A percentile compares a stretch with the other conserved stretches of the same genome.
Evolutionary conservation across 1,284 basidiomycete species (phyloP).

Genomic region (Sparassis latifolia): DNA sequence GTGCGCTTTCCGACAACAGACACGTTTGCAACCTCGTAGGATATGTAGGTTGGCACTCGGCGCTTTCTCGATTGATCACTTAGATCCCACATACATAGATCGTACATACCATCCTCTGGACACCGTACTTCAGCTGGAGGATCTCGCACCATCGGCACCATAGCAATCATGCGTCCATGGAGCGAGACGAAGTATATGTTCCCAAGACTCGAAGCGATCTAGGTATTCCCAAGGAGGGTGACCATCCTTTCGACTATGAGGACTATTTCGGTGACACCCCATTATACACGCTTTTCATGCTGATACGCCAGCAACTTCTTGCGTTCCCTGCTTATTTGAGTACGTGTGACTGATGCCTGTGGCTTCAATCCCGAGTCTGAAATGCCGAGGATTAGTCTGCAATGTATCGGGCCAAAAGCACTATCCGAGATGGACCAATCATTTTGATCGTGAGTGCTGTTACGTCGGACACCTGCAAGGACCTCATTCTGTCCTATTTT

Average conservation of each 20-base stretch:
- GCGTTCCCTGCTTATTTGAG: slow-evolving; percentile 71
- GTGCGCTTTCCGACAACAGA: slow-evolving; percentile 22
- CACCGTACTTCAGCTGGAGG: slow-evolving; percentile 35
- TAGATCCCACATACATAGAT: slow-evolving; percentile 9
- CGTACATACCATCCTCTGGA: slow-evolving; percentile 28
- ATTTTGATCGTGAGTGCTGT: slow-evolving; percentile 43
- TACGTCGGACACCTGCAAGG: too few relatives aligned
- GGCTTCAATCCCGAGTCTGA: too few relatives aligned
- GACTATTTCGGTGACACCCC: slow-evolving; percentile 56
- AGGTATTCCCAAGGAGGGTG: slow-evolving; percentile 34
- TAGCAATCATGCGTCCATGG: slow-evolving; percentile 34
- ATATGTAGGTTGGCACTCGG: slow-evolving; percentile 10
- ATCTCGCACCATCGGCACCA: slow-evolving; percentile 35
- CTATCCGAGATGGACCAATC: slow-evolving; percentile 63
- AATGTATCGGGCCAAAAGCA: slow-evolving; percentile 61
- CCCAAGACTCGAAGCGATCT: slow-evolving; percentile 50
- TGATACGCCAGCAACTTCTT: slow-evolving; percentile 59
- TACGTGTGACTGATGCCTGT: slow-evolving; percentile 17
- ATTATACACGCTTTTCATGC: slow-evolving; percentile 47
- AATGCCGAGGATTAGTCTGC: slow-evolving; percentile 30
- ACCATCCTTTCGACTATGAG: slow-evolving; percentile 38
- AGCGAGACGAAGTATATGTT: slow-evolving; percentile 57
- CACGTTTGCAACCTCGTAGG: slow-evolving; percentile 23
- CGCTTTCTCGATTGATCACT: too few relatives aligned
- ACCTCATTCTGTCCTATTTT: too few relatives aligned